A percentile compares a stretch with the other conserved stretches of the same genome.
Conservation (phyloP, 2,329 filamentous ascomycete genomes). For the Aspergillus bombycis region DNA sequence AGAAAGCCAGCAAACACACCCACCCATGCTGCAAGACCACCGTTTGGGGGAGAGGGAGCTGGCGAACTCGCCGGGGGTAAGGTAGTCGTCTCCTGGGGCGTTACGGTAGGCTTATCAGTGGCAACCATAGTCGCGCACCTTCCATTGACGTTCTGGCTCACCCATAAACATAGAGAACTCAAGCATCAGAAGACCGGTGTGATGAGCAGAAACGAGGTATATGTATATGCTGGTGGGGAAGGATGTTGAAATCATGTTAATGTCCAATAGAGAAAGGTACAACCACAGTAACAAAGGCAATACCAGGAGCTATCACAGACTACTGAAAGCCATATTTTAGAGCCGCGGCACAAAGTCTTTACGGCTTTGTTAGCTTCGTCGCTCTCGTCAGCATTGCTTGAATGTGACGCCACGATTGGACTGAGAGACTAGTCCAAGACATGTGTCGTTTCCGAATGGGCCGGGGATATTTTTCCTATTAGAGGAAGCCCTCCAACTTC, state of each 20-base stretch:
- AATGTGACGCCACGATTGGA: background rate
- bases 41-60: slow-evolving; percentile 15
- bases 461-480: too few relatives aligned
- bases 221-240: background rate
- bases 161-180: background rate
- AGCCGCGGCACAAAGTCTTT: background rate
- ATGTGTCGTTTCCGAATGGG: too few relatives aligned
- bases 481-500: background rate
- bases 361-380: background rate
- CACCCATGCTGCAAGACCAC: slow-evolving; percentile 25
- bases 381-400: background rate
- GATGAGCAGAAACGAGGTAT: background rate
- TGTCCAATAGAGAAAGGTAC: background rate
- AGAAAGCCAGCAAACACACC: slow-evolving; percentile 24
- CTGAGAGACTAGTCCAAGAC: background rate
- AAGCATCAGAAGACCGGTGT: background rate
- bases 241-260: background rate
- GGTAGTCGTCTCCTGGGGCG: background rate
- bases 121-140: background rate
- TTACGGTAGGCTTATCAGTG: background rate
- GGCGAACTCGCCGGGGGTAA: background rate
- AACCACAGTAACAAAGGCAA: background rate
- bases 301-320: background rate
- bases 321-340: background rate
- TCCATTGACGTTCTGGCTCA: background rate